These are phyloP conservation scores for Abortiporus biennis DNA, from an alignment of 1,284 basidiomycete species.

Conservation along the genomic window DNA sequence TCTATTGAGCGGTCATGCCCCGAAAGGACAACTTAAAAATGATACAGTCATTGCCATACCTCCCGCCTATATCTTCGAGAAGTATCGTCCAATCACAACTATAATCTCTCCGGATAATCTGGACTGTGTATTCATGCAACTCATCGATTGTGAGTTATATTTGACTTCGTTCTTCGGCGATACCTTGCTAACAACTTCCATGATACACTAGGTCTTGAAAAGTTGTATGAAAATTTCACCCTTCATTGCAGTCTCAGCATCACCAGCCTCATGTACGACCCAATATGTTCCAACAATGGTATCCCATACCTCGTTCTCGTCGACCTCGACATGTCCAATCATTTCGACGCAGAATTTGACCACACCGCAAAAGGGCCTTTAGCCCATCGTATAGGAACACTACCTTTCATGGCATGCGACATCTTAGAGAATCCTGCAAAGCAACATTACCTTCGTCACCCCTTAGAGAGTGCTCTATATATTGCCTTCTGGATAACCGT, in stretches of 20 bases:
- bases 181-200: no score
- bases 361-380: background rate
- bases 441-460: slow-evolving; percentile 6
- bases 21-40: no score
- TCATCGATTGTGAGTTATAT: slow-evolving; percentile 11
- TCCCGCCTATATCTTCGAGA: slow-evolving; percentile 4
- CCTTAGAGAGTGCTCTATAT: slow-evolving; percentile 11
- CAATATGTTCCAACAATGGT: background rate
- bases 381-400: background rate
- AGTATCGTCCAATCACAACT: slow-evolving; percentile 4
- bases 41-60: no score
- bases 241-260: slow-evolving; percentile 11
- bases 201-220: slow-evolving; percentile 9
- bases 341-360: background rate
- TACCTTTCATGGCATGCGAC: background rate
- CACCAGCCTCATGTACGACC: slow-evolving; percentile 10
- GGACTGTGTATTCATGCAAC: slow-evolving; percentile 5
- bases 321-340: slow-evolving; percentile 9
- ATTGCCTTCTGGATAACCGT: slow-evolving; percentile 4
- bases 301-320: slow-evolving; percentile 6
- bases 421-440: background rate
- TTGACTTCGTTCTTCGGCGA: no score
- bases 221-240: slow-evolving; percentile 5
- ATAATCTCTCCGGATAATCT: slow-evolving; percentile 6
- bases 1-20: no score